Evolutionary conservation across 805 yeast species (phyloP).

Genomic region (Kregervanrija pseudodelftensis): DNA sequence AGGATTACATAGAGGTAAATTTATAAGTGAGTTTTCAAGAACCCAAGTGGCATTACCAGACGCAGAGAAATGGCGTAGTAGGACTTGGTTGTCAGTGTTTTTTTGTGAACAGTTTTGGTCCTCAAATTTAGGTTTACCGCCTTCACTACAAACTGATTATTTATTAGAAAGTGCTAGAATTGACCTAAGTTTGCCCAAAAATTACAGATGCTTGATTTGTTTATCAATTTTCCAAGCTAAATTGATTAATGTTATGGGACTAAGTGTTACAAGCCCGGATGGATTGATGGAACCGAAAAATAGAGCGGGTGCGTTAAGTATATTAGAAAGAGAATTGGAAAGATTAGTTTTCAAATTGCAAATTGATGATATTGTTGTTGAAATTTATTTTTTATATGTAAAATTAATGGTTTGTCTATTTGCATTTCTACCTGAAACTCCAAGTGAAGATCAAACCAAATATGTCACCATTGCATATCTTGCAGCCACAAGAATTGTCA

Average conservation of each 20-base stretch:
- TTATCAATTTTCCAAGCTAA: constrained; percentile 80
- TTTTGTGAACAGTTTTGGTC: constrained; percentile 90
- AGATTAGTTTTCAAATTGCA: constrained; percentile 58
- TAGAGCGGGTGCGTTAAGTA: constrained; percentile 73
- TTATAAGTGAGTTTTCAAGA: constrained; percentile 83
- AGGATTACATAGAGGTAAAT: constrained; percentile 87
- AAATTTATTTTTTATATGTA: constrained; percentile 71
- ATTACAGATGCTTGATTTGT: constrained; percentile 64
- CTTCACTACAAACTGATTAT: constrained; percentile 77
- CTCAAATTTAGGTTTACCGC: constrained; percentile 79
- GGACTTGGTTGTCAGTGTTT: constrained; percentile 86
- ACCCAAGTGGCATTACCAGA: constrained; percentile 84
- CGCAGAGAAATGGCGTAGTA: constrained; percentile 90
- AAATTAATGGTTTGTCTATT: constrained; percentile 78
- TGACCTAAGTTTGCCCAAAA: constrained; percentile 57
- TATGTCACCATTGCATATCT: constrained; percentile 78
- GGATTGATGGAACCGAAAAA: constrained; percentile 80
- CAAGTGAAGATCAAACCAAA: constrained; percentile 77
- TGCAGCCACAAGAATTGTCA: constrained; percentile 73
- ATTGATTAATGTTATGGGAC: constrained; percentile 78
- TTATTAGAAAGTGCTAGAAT: constrained; percentile 71
- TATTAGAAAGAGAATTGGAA: constrained; percentile 72
- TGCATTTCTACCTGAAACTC: constrained; percentile 87
- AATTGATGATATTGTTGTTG: constrained; percentile 62
- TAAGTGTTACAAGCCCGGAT: constrained; percentile 77